These are phyloP conservation scores for Shiraia bambusicola DNA, from an alignment of 2,329 filamentous ascomycete genomes.

Conservation along the genomic window DNA sequence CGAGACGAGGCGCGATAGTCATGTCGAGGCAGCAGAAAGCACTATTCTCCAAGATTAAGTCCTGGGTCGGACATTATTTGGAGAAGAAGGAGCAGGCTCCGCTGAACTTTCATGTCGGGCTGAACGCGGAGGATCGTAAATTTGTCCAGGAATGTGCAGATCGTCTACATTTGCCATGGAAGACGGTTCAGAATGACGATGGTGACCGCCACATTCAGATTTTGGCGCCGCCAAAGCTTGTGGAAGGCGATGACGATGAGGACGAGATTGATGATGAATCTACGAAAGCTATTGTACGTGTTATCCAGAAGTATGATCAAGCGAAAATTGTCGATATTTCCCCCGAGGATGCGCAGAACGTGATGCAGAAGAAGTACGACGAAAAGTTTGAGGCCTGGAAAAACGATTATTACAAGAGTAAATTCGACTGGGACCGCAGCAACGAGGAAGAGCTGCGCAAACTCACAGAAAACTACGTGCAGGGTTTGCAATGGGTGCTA, in stretches of 20 bases:
- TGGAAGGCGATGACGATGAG: slow-evolving; percentile 58
- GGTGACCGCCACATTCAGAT: slow-evolving; percentile 68
- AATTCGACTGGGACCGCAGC: slow-evolving; percentile 85
- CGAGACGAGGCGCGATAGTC: slow-evolving; percentile 64
- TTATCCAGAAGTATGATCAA: slow-evolving; percentile 88
- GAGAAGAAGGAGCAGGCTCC: slow-evolving; percentile 48
- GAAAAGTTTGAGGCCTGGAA: slow-evolving; percentile 92
- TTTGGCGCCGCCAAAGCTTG: slow-evolving; percentile 57
- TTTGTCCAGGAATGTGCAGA: slow-evolving; percentile 87
- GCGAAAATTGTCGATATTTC: slow-evolving; percentile 81
- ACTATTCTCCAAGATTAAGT: slow-evolving; percentile 78
- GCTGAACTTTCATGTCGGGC: slow-evolving; percentile 70
- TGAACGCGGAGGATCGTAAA: slow-evolving; percentile 84
- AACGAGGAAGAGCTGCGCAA: slow-evolving; percentile 78
- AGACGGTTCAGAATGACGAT: slow-evolving; percentile 63
- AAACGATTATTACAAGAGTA: slow-evolving; percentile 85
- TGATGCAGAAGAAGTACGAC: slow-evolving; percentile 83
- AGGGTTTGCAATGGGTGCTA: slow-evolving; percentile 96
- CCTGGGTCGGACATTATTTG: slow-evolving; percentile 72
- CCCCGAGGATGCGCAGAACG: slow-evolving; percentile 73
- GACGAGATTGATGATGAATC: slow-evolving; percentile 79
- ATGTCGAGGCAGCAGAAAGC: slow-evolving; percentile 80
- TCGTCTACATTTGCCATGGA: slow-evolving; percentile 66
- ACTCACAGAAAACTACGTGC: slow-evolving; percentile 93
- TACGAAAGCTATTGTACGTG: slow-evolving; percentile 76